phyloP scores from a whole-genome alignment of 1,139 yeast genomes.

The Blastobotrys indianensis region DNA sequence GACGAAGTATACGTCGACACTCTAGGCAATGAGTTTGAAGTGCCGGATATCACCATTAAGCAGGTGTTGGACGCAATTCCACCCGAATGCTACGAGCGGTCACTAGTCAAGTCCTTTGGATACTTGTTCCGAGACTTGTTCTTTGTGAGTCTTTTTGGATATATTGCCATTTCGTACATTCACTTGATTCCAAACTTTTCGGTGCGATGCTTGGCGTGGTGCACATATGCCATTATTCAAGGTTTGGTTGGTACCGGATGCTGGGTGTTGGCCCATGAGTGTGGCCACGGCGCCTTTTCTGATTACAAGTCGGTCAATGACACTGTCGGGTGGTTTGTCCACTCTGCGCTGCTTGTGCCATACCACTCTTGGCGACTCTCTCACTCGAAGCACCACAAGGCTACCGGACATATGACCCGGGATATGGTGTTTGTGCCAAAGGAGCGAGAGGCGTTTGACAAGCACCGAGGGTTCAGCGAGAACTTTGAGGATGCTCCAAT shows the following conservation, averaged over 20 bases:
- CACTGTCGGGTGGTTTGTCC: constrained; percentile 74
- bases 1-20: constrained; percentile 40
- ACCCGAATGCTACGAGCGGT: constrained; percentile 66
- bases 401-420: constrained; percentile 72
- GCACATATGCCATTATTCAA: constrained; percentile 47
- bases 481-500: constrained; percentile 71
- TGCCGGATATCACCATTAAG: constrained; percentile 69
- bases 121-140: constrained; percentile 63
- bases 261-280: constrained; percentile 87
- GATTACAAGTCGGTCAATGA: constrained; percentile 67
- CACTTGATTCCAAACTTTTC: constrained; percentile 44
- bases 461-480: constrained; percentile 35
- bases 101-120: constrained; percentile 49
- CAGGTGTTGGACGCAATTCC: constrained; percentile 71
- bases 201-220: constrained; percentile 54
- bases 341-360: constrained; percentile 73
- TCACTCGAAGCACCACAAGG: constrained; percentile 83
- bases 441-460: constrained; percentile 50
- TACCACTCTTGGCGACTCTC: constrained; percentile 82
- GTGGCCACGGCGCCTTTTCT: constrained; percentile 84
- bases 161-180: constrained; percentile 49
- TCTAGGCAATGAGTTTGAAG: constrained; percentile 59
- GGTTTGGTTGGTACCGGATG: constrained; percentile 73
- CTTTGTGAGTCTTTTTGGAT: constrained; percentile 47
- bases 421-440: constrained; percentile 82